Evolutionary conservation across 2,329 filamentous ascomycete genomes (phyloP).

Genomic region (Trichoderma koningii): DNA sequence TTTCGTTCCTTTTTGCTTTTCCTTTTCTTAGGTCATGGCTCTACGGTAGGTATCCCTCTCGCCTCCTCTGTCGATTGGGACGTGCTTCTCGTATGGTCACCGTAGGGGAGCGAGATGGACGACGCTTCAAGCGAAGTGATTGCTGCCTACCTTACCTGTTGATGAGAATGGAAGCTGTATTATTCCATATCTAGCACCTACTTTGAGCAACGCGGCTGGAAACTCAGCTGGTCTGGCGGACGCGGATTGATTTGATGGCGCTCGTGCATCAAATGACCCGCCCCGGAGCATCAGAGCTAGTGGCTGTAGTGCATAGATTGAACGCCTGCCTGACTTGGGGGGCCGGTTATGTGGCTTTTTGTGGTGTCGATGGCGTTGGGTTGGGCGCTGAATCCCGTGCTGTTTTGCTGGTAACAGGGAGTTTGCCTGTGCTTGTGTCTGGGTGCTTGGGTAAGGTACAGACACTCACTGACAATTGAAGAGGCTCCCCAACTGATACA

Average conservation of each 20-base stretch:
- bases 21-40: background rate
- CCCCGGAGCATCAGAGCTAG: conserved; percentile 22
- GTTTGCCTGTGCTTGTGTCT: background rate
- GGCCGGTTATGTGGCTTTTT: conserved; percentile 13
- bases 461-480: background rate
- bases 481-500: conserved; percentile 2
- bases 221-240: background rate
- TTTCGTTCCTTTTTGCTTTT: background rate
- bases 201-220: too few species aligned
- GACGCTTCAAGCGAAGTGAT: conserved; percentile 14
- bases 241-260: conserved; percentile 16
- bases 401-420: background rate
- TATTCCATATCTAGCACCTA: too few species aligned
- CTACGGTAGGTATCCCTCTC: background rate
- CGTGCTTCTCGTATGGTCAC: conserved; percentile 19
- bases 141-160: too few species aligned
- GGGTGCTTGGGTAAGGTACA: too few species aligned
- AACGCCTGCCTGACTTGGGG: conserved; percentile 14
- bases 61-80: background rate
- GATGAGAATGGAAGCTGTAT: too few species aligned
- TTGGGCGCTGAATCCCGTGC: background rate
- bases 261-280: conserved; percentile 24
- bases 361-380: conserved; percentile 10
- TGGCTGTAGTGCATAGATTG: conserved; percentile 23
- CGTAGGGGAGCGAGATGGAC: conserved; percentile 19